Evolutionary conservation across 129 eudicot species (phyloP).

Genomic region (Logfia minima): DNA sequence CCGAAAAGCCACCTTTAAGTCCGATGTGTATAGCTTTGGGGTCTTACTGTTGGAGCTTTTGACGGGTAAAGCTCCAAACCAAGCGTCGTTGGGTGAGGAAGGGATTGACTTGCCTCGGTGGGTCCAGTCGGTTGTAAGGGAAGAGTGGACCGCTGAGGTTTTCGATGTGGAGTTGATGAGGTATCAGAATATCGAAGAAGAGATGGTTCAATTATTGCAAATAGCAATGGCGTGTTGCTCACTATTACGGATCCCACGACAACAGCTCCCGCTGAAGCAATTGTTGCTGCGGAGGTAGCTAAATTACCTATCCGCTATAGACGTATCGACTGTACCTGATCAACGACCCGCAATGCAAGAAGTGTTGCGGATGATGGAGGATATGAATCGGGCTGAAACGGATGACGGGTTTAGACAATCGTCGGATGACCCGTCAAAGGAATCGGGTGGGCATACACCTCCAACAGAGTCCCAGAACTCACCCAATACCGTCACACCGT

Average conservation of each 20-base stretch:
- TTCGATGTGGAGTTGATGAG: slow-evolving; percentile 82
- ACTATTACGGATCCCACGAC: too few relatives aligned
- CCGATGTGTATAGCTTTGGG: slow-evolving; percentile 94
- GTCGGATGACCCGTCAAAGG: slow-evolving; percentile 80
- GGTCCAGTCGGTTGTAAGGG: slow-evolving; percentile 87
- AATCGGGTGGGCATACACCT: slow-evolving; percentile 78
- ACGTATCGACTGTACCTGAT: slow-evolving; percentile 70
- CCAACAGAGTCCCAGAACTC: slow-evolving; percentile 62
- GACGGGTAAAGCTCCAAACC: slow-evolving; percentile 90
- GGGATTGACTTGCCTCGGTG: slow-evolving; percentile 93
- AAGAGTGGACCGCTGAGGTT: slow-evolving; percentile 96
- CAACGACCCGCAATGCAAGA: slow-evolving; percentile 83
- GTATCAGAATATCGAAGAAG: slow-evolving; percentile 78
- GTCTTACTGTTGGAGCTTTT: slow-evolving; percentile 71
- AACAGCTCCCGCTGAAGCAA: too few relatives aligned
- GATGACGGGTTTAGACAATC: slow-evolving; percentile 78
- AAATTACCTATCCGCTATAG: too few relatives aligned
- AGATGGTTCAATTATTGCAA: slow-evolving; percentile 89
- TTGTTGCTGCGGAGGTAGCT: too few relatives aligned
- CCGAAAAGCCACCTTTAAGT: slow-evolving; percentile 64
- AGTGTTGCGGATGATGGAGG: slow-evolving; percentile 84
- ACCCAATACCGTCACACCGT: slow-evolving; percentile 60
- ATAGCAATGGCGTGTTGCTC: slow-evolving; percentile 92
- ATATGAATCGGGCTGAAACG: slow-evolving; percentile 61
- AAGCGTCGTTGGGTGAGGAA: slow-evolving; percentile 85